These are phyloP conservation scores for Hypoxylon perforatum DNA, from an alignment of 495 filamentous ascomycete genomes.

Conservation along the genomic window DNA sequence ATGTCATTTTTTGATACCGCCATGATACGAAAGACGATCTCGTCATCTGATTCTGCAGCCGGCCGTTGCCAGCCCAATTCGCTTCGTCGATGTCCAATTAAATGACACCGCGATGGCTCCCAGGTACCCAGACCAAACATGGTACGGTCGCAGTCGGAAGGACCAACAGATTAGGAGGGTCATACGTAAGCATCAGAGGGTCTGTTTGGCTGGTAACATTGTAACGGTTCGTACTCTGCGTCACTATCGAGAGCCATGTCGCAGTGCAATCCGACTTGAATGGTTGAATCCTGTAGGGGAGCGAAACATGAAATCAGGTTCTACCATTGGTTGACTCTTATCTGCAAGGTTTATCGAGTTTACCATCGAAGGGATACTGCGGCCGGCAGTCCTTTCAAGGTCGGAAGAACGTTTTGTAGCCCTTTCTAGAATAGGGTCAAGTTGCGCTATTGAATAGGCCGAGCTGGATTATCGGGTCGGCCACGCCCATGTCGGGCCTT, in stretches of 20 bases:
- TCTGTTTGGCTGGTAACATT: slow-evolving; percentile 10
- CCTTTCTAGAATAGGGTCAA: slow-evolving; percentile 4
- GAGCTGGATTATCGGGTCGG: slow-evolving; percentile 32
- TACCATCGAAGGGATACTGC: neutral
- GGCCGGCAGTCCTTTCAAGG: slow-evolving; percentile 5
- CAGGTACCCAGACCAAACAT: slow-evolving; percentile 19
- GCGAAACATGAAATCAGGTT: neutral
- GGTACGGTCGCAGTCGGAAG: slow-evolving; percentile 25
- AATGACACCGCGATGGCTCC: slow-evolving; percentile 11
- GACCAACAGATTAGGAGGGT: slow-evolving; percentile 19
- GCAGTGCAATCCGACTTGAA: slow-evolving; percentile 12
- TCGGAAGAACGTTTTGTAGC: slow-evolving; percentile 11
- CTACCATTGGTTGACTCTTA: neutral
- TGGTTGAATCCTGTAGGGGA: neutral
- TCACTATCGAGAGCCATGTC: slow-evolving; percentile 17
- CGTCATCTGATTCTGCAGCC: slow-evolving; percentile 35
- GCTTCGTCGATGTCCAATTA: slow-evolving; percentile 35
- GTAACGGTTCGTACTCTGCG: slow-evolving; percentile 12
- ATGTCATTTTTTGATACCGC: slow-evolving; percentile 5
- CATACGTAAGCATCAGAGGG: slow-evolving; percentile 20
- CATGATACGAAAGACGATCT: slow-evolving; percentile 14
- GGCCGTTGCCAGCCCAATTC: slow-evolving; percentile 25
- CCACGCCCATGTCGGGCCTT: slow-evolving; percentile 27
- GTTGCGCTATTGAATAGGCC: slow-evolving; percentile 7
- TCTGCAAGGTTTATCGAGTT: neutral